Conservation (phyloP, 1,284 basidiomycete species). For the Exobasidium cylindrosporum region DNA sequence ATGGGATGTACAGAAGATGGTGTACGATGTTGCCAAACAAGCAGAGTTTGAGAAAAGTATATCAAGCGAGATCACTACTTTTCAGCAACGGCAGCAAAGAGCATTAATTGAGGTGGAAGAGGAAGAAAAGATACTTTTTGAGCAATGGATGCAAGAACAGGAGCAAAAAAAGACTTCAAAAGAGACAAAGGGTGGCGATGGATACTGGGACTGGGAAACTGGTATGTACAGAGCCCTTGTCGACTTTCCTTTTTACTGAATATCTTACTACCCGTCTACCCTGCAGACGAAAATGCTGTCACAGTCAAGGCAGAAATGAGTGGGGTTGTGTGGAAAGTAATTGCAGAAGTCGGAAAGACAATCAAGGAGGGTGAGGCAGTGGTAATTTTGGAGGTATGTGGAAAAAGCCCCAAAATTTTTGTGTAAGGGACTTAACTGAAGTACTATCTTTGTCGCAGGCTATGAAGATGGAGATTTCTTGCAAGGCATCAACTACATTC, state of each 20-base stretch:
- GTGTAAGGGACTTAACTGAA: too few species aligned
- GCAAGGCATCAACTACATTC: neutral
- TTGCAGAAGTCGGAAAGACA: constrained; percentile 58
- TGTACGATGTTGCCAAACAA: constrained; percentile 64
- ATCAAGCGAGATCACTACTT: constrained; percentile 58
- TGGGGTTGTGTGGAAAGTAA: constrained; percentile 65
- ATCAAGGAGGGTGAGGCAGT: constrained; percentile 60
- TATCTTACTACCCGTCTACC: too few species aligned
- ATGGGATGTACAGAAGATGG: constrained; percentile 60
- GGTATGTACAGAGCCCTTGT: too few species aligned
- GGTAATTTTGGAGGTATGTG: too few species aligned
- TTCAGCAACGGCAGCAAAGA: constrained; percentile 55
- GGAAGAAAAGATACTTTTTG: constrained; percentile 56
- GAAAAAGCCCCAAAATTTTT: too few species aligned
- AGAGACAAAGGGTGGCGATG: neutral
- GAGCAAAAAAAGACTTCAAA: constrained; percentile 12
- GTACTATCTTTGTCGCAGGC: constrained; percentile 66
- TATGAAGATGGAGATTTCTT: constrained; percentile 67
- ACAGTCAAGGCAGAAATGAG: constrained; percentile 59
- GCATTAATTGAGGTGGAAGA: constrained; percentile 35
- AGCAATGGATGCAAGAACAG: constrained; percentile 36
- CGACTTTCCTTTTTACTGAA: too few species aligned
- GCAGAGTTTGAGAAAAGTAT: constrained; percentile 59
- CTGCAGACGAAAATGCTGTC: too few species aligned
- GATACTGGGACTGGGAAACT: neutral